These are phyloP conservation scores for Mercurialis annua DNA, from an alignment of 345 rosid species.

Conservation along the genomic window DNA sequence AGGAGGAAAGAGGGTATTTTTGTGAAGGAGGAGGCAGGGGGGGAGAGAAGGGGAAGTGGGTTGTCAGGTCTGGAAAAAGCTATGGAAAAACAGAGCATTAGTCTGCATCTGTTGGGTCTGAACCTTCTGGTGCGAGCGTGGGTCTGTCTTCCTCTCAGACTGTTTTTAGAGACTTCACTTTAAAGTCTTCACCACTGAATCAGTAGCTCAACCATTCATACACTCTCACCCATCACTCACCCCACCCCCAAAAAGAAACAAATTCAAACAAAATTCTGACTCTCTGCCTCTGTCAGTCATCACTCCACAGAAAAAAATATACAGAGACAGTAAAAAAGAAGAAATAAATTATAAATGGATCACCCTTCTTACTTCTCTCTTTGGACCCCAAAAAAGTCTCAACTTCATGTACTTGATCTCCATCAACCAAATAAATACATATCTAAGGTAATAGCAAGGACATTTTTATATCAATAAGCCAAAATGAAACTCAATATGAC, in stretches of 20 bases:
- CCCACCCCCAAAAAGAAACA: conserved; percentile 7
- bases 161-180: conserved; percentile 12
- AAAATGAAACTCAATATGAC: no score
- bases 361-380: background rate
- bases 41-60: background rate
- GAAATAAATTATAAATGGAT: background rate
- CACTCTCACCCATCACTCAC: conserved; percentile 2
- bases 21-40: conserved; percentile 1
- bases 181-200: conserved; percentile 14
- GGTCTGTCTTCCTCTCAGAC: conserved; percentile 12
- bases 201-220: conserved; percentile 7
- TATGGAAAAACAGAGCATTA: conserved; percentile 5
- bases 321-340: background rate
- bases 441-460: no score
- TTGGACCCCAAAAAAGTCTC: background rate
- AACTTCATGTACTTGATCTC: background rate
- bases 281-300: conserved; percentile 19
- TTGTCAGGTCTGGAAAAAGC: conserved; percentile 1
- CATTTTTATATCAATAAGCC: no score
- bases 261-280: background rate
- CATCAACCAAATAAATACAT: no score
- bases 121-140: conserved; percentile 30
- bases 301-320: background rate
- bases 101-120: conserved; percentile 16
- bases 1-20: background rate